These are phyloP conservation scores for Neolentinus lepideus DNA, from an alignment of 1,284 basidiomycete species.

Conservation along the genomic window DNA sequence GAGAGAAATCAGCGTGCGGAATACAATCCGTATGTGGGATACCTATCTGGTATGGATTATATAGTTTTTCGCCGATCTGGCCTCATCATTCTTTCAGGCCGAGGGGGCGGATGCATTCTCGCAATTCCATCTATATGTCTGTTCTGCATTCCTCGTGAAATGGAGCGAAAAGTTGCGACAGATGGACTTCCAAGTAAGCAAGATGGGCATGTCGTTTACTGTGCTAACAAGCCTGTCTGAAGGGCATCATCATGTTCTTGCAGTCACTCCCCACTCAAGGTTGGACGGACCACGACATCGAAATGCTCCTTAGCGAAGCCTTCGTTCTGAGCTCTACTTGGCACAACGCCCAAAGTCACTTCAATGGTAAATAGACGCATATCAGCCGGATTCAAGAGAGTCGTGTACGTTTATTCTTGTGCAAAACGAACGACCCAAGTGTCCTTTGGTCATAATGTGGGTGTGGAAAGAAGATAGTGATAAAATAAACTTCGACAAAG, in stretches of 20 bases:
- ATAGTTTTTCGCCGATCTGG: neutral
- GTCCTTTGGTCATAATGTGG: neutral
- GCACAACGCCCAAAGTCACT: slow-evolving; percentile 93
- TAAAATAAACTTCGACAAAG: neutral
- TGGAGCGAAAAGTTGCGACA: slow-evolving; percentile 87
- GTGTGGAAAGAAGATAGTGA: neutral
- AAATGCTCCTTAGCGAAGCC: slow-evolving; percentile 91
- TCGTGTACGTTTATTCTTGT: slow-evolving; percentile 1
- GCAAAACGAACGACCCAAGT: too few relatives aligned
- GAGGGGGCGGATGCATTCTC: slow-evolving; percentile 95
- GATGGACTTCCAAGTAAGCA: slow-evolving; percentile 91
- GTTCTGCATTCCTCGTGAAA: slow-evolving; percentile 87
- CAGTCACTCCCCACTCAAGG: slow-evolving; percentile 92
- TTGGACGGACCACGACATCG: slow-evolving; percentile 95
- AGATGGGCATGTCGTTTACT: slow-evolving; percentile 7
- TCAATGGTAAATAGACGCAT: slow-evolving; percentile 37
- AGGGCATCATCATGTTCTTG: slow-evolving; percentile 99
- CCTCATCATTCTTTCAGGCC: slow-evolving; percentile 44
- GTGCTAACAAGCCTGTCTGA: slow-evolving; percentile 3
- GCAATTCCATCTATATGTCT: slow-evolving; percentile 95
- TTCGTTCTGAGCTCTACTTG: slow-evolving; percentile 92
- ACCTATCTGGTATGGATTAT: slow-evolving; percentile 74
- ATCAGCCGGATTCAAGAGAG: neutral
- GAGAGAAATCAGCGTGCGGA: slow-evolving; percentile 91
- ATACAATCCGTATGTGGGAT: slow-evolving; percentile 98